Conservation (phyloP, 2,329 filamentous ascomycete genomes). For the Stagonosporopsis tanaceti region DNA sequence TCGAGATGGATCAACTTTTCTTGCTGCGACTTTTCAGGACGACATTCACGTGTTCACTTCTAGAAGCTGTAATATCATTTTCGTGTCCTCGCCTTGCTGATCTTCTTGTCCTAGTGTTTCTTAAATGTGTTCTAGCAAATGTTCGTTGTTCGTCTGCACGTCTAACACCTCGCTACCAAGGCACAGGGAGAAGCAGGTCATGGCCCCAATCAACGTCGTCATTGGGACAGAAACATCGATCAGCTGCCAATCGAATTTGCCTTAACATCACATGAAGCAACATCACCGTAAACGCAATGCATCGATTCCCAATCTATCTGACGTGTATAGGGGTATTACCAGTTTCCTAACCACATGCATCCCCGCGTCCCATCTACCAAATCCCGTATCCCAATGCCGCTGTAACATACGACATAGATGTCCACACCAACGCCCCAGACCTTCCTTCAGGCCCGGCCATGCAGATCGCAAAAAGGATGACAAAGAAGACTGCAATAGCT, state of each 20-base stretch:
- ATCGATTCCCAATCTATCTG: constrained; percentile 19
- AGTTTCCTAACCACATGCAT: constrained; percentile 14
- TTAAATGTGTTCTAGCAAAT: not conserved
- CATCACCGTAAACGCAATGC: not conserved
- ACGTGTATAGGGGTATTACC: constrained; percentile 21
- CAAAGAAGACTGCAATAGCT: constrained; percentile 1
- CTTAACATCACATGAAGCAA: too few species aligned
- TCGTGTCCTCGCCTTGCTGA: not conserved
- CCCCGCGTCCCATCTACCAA: constrained; percentile 8
- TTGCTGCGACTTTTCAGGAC: not conserved
- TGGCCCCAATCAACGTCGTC: not conserved
- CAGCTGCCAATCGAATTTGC: too few species aligned
- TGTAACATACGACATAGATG: constrained; percentile 11
- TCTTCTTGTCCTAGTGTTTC: not conserved
- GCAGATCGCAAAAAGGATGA: constrained; percentile 5
- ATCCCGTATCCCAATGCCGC: constrained; percentile 16
- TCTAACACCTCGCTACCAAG: not conserved
- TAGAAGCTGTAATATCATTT: constrained; percentile 8
- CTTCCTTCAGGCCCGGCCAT: constrained; percentile 2
- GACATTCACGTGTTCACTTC: constrained; percentile 7
- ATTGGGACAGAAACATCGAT: too few species aligned
- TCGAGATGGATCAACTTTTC: not conserved
- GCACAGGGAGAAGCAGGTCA: too few species aligned
- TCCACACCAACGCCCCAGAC: constrained; percentile 8
- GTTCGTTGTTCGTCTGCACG: not conserved